A percentile compares a stretch with the other conserved stretches of the same genome.
These are phyloP conservation scores for Thermoascus crustaceus DNA, from an alignment of 2,329 filamentous ascomycete genomes.

Conservation along the genomic window DNA sequence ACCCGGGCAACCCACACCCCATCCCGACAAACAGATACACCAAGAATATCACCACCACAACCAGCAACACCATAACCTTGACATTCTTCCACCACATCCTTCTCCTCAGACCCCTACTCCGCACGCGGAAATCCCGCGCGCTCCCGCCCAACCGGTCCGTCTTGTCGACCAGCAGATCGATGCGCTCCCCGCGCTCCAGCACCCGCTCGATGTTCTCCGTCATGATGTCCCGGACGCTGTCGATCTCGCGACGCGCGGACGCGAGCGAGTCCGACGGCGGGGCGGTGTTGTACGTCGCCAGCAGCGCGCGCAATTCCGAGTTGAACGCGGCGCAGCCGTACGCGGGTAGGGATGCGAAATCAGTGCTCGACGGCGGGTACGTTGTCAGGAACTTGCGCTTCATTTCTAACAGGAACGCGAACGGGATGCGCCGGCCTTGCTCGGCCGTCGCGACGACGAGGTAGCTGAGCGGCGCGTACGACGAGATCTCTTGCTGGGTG, in stretches of 20 bases:
- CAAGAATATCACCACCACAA: slow-evolving; percentile 59
- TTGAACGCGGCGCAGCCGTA: slow-evolving; percentile 92
- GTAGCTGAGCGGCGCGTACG: slow-evolving; percentile 79
- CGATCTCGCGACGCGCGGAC: slow-evolving; percentile 81
- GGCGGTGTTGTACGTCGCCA: slow-evolving; percentile 78
- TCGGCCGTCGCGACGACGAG: slow-evolving; percentile 76
- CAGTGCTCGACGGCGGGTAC: slow-evolving; percentile 57
- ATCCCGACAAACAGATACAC: slow-evolving; percentile 64
- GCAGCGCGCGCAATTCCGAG: slow-evolving; percentile 62
- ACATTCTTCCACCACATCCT: slow-evolving; percentile 99
- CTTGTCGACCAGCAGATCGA: slow-evolving; percentile 92
- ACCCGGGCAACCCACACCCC: slow-evolving; percentile 60
- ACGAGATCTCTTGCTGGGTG: slow-evolving; percentile 38
- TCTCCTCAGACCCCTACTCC: slow-evolving; percentile 76
- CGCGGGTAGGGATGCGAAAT: slow-evolving; percentile 70
- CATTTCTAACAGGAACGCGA: slow-evolving; percentile 84
- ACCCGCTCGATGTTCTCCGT: slow-evolving; percentile 89
- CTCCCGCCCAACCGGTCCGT: slow-evolving; percentile 84
- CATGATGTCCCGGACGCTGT: slow-evolving; percentile 88
- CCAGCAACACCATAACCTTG: slow-evolving; percentile 81
- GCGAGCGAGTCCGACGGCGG: slow-evolving; percentile 70
- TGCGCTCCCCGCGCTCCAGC: slow-evolving; percentile 81
- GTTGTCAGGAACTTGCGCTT: slow-evolving; percentile 75
- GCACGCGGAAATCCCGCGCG: slow-evolving; percentile 80
- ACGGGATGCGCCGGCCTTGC: slow-evolving; percentile 80